Evolutionary conservation across 331 rosid genomes (phyloP), one percentile per base, ranked within the genome.

Genomic region (Quercus phellos): DNA sequence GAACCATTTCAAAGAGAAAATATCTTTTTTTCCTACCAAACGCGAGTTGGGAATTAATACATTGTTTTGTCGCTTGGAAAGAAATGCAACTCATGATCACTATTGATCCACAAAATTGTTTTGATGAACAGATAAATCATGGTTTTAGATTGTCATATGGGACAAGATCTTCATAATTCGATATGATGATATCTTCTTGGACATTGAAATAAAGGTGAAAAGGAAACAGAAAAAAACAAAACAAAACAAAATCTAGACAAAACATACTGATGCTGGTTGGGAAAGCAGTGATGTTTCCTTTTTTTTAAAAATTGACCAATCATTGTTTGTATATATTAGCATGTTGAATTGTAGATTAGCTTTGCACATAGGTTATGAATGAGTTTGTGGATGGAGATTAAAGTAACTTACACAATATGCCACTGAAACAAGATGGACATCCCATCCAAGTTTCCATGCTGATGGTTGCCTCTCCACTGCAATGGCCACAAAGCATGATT

Each of bases 401-500:
- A 24, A 51, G 73, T 53, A 50, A 68, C 93, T 19, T 91, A 94
- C 99, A 73, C 99, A 94, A 63, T 94, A 94, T 19, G 92, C 89
- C 69, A 94, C 94, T 4, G 99, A 88, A 55, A 94, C 84, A 73
- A 92, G 98, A 77, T 92, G 85, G 63, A 90, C 50, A 78, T 94
- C 93, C 98, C 98, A 94, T 78, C 97, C 97, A 76, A 94, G 89
- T 73, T 77, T 94, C 98, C 99, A 94, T 51, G 97, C 92, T 30
- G 90, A 80, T 38, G 89, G 93, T n/a, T 78, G 75, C 77, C 92
- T 88, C 72, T 94, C 94, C 68, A 86, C 5, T 51, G 85, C 88
- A 79, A 88, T 70, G 54, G 99, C 93, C 78, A 83, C 76, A 60
- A 84, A 19, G 14, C 90, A 81, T 24, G 98, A 90, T 27, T 88